These are phyloP conservation scores for Fusarium redolens DNA, from an alignment of 2,329 filamentous ascomycete genomes.

Conservation along the genomic window DNA sequence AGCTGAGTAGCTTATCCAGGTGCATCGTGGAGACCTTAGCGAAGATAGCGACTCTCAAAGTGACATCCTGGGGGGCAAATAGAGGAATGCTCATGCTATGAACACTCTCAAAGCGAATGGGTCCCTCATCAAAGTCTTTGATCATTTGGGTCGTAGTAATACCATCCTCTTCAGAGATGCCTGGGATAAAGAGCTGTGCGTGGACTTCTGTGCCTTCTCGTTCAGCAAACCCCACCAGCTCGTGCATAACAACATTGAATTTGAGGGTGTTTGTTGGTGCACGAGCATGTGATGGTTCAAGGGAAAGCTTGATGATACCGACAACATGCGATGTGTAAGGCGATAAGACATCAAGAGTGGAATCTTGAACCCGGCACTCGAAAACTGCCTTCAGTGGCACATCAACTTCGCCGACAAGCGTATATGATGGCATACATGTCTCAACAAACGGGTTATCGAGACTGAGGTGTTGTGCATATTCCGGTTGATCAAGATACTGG, in stretches of 20 bases:
- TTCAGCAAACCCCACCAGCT: constrained; percentile 93
- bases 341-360: constrained; percentile 88
- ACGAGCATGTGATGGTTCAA: constrained; percentile 93
- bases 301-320: constrained; percentile 87
- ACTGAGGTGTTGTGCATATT: constrained; percentile 92
- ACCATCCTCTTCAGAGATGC: constrained; percentile 87
- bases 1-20: constrained; percentile 95
- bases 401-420: constrained; percentile 90
- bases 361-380: constrained; percentile 93
- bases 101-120: constrained; percentile 94
- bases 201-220: constrained; percentile 96
- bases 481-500: constrained; percentile 94
- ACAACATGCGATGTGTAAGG: constrained; percentile 92
- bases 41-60: constrained; percentile 88
- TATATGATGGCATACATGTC: constrained; percentile 90
- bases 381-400: constrained; percentile 94
- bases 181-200: constrained; percentile 95
- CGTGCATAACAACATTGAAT: constrained; percentile 99
- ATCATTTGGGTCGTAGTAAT: constrained; percentile 97
- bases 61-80: constrained; percentile 75
- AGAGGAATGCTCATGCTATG: constrained; percentile 97
- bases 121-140: constrained; percentile 89
- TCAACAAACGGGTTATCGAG: constrained; percentile 95
- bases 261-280: constrained; percentile 93
- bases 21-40: constrained; percentile 93